Base-by-base conservation (phyloP, 768 basidiomycete species). In the Tylopilus vinaceipallidus region DNA sequence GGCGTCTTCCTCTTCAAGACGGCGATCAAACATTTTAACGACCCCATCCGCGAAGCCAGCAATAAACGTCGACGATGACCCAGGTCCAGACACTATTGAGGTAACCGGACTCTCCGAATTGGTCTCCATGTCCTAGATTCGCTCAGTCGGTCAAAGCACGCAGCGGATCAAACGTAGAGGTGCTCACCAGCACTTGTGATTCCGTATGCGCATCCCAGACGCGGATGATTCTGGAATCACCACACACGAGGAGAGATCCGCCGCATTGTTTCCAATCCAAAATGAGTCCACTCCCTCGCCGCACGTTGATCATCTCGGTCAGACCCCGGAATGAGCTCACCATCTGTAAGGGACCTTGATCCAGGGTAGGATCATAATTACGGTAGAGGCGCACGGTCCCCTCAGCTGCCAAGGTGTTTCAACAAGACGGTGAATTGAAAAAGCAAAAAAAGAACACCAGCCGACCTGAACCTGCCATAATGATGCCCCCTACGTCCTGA, bases 181-280 rank as follows among this genome's bases (percentile, higher is more conserved):
- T 67, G n/a, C 83, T 55, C 58, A 93, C 91, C 72, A 86, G 65
- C 37, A 85, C 73, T 49, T 83, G 81, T 22, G 77, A 82, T 66
- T 98, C 97, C 2, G 88, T 88, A 56, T 91, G 86, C 9, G 94
- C 95, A 65, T 99, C 95, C 97, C 97, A 99, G 4, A 94, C 77
- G 50, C 92, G 80, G 53, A 99, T 87, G 33, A 86, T 83, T 49
- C 84, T 82, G 32, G 91, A 87, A 69, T 98, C 95, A 2, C 95
- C 97, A 10, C 91, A 91, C 23, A 92, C 83, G n/a, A 98, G 74
- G 29, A 98, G 71, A 23, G 82, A 83, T 0, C 95, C 97, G 22
- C 84, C 78, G 2, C 80, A 76, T 69, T 98, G 95, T 61, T 89
- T 91, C 97, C 97, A 99, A 52, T 95, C 92, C 52, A 88, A 81